phyloP scores from a whole-genome alignment of 106 monocot species.

The Gastrodia elata region DNA sequence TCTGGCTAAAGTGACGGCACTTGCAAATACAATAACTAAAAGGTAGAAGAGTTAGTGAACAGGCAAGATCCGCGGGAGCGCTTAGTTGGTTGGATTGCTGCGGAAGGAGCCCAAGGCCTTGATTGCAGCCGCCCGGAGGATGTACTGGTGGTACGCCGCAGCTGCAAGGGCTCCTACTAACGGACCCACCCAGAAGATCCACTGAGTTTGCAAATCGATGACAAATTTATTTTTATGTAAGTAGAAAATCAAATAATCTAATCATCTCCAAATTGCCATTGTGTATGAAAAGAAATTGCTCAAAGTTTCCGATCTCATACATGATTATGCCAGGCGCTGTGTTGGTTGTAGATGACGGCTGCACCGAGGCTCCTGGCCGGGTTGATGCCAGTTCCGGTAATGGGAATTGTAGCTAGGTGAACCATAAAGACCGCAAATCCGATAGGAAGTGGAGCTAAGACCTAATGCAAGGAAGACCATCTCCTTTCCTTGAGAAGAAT shows the following conservation, averaged over 20 bases:
- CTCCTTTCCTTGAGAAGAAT: background rate
- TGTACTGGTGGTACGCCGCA: constrained; percentile 18
- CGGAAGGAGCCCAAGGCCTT: constrained; percentile 18
- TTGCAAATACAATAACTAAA: constrained; percentile 3
- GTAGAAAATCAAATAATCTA: background rate
- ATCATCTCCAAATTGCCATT: background rate
- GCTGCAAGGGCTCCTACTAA: constrained; percentile 16
- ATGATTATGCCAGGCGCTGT: constrained; percentile 20
- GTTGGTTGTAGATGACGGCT: constrained; percentile 20
- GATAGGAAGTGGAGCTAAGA: constrained; percentile 20
- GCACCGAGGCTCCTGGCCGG: constrained; percentile 25
- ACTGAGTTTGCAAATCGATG: background rate
- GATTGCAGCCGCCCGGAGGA: constrained; percentile 12
- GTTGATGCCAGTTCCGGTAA: constrained; percentile 23
- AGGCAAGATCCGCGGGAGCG: no score
- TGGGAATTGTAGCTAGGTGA: constrained; percentile 17
- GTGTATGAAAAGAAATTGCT: background rate
- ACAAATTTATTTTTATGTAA: background rate
- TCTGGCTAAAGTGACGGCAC: background rate
- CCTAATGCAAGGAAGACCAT: background rate
- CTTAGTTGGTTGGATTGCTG: constrained; percentile 16
- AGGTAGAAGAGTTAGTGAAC: background rate
- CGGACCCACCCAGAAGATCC: constrained; percentile 13
- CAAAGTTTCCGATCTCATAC: background rate
- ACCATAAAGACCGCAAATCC: constrained; percentile 25